Evolutionary conservation across 805 yeast genomes (phyloP), one percentile per base, ranked within the genome.

Genomic region (Wickerhamiella hasegawae): DNA sequence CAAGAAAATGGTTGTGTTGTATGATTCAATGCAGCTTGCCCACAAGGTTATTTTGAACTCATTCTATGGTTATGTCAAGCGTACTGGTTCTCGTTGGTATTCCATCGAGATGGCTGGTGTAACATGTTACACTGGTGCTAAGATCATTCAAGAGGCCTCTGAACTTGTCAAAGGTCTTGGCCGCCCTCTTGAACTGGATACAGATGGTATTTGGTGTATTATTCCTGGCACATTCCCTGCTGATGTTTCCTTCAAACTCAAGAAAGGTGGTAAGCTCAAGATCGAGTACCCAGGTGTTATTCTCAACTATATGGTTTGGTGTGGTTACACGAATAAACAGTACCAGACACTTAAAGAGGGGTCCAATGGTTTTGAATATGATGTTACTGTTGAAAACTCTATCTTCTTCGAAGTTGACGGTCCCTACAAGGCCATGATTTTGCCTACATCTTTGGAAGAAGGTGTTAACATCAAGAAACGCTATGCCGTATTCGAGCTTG

Each of bases 81-180:
- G 99, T 58, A 90, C 90, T 50, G 99, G 98, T 27, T 90, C 98
- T 0, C 68, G 99, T 40, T 90, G 99, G 99, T 90, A 85, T 50
- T 90, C 98, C 0, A 84, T 90, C 90, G 98, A 90, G 56, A 90
- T 92, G 98, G 99, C 98, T 0, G 99, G 99, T 43, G 90, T 90
- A 15, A 90, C 99, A 0, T 92, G 98, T 66, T 65, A 85, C 33
- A 90, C 98, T 0, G 99, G 99, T 35, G 95, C 98, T 1, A 83
- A 94, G 0, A 90, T 90, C 47, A 90, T 90, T 62, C 97, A 92
- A 58, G 80, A 87, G 90, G 99, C 99, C 0, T 66, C 97, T 42
- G 61, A 78, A 1, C 60, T 90, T 40, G 95, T 90, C 11, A 97
- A 87, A 53, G 63, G 95, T 48, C 60, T 92, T 4, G 99, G 99